Conservation (phyloP, 108 stramenopile species). For the Nitzschia inconspicua region DNA sequence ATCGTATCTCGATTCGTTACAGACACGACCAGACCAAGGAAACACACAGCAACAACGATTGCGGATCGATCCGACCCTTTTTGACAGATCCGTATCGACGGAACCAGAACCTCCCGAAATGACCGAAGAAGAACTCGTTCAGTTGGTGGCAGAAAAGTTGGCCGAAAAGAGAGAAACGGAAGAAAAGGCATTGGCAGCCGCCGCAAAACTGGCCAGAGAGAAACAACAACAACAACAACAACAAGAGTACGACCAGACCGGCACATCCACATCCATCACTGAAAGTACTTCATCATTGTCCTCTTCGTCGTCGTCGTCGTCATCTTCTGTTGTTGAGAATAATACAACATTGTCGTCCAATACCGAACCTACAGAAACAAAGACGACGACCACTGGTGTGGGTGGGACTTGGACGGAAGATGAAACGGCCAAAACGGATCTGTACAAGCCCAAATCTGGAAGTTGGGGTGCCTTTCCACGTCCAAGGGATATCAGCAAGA, state of each 20-base stretch:
- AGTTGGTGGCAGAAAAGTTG: constrained; percentile 52
- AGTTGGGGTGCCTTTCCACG: constrained; percentile 92
- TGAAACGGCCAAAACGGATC: constrained; percentile 18
- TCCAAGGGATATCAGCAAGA: constrained; percentile 88
- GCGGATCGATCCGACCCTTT: constrained; percentile 28
- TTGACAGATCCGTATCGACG: constrained; percentile 10
- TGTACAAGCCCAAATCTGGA: constrained; percentile 67
- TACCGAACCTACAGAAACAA: neutral
- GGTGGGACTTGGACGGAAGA: constrained; percentile 64
- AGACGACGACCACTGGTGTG: constrained; percentile 59
- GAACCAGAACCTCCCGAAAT: constrained; percentile 40
- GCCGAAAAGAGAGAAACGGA: constrained; percentile 36
- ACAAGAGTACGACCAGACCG: neutral
- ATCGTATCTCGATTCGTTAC: no score
- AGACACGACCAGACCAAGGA: neutral
- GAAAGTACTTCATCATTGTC: no score
- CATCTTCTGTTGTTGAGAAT: constrained; percentile 2
- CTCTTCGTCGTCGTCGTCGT: no score
- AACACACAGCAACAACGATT: constrained; percentile 1
- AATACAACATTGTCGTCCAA: neutral
- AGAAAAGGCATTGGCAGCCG: constrained; percentile 14
- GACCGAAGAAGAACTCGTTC: constrained; percentile 68
- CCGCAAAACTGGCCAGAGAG: constrained; percentile 5
- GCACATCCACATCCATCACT: neutral
- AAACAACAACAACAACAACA: constrained; percentile 2